phyloP scores from a whole-genome alignment of 441 rosid species.

The Mallotus repandus region DNA sequence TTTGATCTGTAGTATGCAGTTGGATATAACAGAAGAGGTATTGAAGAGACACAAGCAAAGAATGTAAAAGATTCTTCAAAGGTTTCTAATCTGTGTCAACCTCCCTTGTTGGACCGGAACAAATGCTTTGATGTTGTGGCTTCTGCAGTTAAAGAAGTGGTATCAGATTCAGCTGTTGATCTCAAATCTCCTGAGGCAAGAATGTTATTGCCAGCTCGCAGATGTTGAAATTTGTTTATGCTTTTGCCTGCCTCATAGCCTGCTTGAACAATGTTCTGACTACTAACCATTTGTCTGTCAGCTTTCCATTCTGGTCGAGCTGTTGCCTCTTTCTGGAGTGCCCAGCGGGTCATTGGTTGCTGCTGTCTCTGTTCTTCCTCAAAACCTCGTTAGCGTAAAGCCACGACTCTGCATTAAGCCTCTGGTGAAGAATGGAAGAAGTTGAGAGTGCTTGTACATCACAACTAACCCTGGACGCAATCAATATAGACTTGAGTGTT shows the following conservation, averaged over 20 bases:
- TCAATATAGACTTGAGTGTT: background rate
- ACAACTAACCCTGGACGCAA: background rate
- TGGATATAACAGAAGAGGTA: constrained; percentile 84
- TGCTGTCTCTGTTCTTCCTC: constrained; percentile 77
- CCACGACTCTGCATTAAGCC: constrained; percentile 83
- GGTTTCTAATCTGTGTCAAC: constrained; percentile 34
- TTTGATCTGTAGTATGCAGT: constrained; percentile 68
- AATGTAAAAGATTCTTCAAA: constrained; percentile 34
- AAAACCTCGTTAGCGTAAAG: constrained; percentile 60
- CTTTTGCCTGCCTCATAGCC: constrained; percentile 1
- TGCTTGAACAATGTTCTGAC: constrained; percentile 12
- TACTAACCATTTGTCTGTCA: constrained; percentile 29
- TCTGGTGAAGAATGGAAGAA: constrained; percentile 42
- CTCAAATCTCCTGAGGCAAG: constrained; percentile 84
- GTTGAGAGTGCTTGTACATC: background rate
- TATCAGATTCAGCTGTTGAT: constrained; percentile 76
- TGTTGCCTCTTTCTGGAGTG: constrained; percentile 77
- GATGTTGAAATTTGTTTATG: background rate
- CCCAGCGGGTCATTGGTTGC: constrained; percentile 55
- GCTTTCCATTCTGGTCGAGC: constrained; percentile 75
- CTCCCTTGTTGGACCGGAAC: constrained; percentile 62
- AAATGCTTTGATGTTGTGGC: constrained; percentile 83
- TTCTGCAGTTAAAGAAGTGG: constrained; percentile 69
- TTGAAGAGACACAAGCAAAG: constrained; percentile 56
- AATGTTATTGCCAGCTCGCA: background rate